phyloP scores from a whole-genome alignment of 306 rosid species.

The Gastrolobium villosum region DNA sequence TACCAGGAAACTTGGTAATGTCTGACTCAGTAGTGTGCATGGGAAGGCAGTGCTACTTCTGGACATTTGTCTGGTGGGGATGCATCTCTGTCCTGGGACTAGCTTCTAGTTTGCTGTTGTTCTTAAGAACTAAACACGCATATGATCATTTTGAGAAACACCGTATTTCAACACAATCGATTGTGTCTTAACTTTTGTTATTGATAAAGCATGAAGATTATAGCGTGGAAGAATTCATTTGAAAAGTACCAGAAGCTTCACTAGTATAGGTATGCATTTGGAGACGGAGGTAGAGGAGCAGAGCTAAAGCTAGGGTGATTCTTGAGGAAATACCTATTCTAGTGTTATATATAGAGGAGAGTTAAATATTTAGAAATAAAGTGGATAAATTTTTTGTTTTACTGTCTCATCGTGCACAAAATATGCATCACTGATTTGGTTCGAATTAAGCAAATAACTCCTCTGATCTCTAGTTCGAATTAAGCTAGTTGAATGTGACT shows the following conservation, averaged over 20 bases:
- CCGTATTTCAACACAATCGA: slow-evolving; percentile 61
- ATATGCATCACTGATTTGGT: slow-evolving; percentile 40
- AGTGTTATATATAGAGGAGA: slow-evolving; percentile 1
- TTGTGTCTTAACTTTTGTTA: slow-evolving; percentile 36
- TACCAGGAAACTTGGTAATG: slow-evolving; percentile 25
- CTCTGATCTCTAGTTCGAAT: not conserved
- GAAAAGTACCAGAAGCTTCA: slow-evolving; percentile 19
- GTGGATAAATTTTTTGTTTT: slow-evolving; percentile 27
- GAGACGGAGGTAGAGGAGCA: slow-evolving; percentile 18
- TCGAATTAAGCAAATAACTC: not conserved
- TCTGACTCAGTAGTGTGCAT: slow-evolving; percentile 73
- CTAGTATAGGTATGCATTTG: slow-evolving; percentile 19
- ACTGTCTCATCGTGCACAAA: slow-evolving; percentile 5
- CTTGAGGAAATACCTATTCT: slow-evolving; percentile 9
- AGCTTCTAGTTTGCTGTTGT: slow-evolving; percentile 66
- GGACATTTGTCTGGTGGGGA: slow-evolving; percentile 86
- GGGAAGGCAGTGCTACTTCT: slow-evolving; percentile 84
- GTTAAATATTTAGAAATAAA: slow-evolving; percentile 12
- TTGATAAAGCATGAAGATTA: slow-evolving; percentile 6
- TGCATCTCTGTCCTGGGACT: slow-evolving; percentile 81
- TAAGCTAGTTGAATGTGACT: too few species aligned
- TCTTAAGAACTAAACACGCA: slow-evolving; percentile 80
- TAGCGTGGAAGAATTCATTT: slow-evolving; percentile 22
- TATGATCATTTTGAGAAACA: slow-evolving; percentile 75
- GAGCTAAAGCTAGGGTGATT: slow-evolving; percentile 16